A percentile compares a stretch with the other conserved stretches of the same genome.
These are phyloP conservation scores for Isatis tinctoria DNA, from an alignment of 345 rosid genomes.

Conservation along the genomic window DNA sequence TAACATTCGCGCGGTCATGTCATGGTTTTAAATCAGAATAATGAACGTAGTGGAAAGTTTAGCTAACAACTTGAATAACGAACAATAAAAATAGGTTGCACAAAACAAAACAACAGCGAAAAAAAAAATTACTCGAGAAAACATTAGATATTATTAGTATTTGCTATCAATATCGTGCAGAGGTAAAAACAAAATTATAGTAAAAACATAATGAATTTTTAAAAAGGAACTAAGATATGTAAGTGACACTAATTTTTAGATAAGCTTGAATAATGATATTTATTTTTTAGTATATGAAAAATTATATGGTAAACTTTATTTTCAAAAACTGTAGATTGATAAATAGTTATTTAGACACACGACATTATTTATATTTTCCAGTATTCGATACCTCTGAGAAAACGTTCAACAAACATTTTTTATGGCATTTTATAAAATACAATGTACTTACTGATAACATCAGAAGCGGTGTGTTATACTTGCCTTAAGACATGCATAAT, in stretches of 20 bases:
- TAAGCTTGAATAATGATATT: slow-evolving; percentile 5
- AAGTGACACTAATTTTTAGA: neutral
- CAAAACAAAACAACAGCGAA: too few species aligned
- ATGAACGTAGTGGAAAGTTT: neutral
- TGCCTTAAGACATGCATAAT: neutral
- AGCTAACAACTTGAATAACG: neutral
- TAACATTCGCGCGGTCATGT: neutral
- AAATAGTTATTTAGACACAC: neutral
- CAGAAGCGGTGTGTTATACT: neutral
- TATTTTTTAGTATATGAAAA: neutral
- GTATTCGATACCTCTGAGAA: neutral
- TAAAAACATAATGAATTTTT: too few species aligned
- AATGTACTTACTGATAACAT: neutral
- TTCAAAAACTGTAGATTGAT: neutral
- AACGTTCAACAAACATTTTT: neutral
- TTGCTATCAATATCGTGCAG: too few species aligned
- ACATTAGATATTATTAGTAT: too few species aligned
- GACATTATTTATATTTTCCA: neutral
- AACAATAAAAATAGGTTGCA: too few species aligned
- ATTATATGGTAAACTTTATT: neutral
- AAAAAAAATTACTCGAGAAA: too few species aligned
- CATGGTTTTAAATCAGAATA: too few species aligned
- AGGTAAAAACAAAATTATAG: too few species aligned
- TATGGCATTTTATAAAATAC: neutral
- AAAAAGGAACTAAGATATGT: neutral